Percentiles rank a stretch among this genome's conserved stretches.
Evolutionary conservation across 345 rosid genomes (phyloP).

Genomic region (Lumnitzera littorea): DNA sequence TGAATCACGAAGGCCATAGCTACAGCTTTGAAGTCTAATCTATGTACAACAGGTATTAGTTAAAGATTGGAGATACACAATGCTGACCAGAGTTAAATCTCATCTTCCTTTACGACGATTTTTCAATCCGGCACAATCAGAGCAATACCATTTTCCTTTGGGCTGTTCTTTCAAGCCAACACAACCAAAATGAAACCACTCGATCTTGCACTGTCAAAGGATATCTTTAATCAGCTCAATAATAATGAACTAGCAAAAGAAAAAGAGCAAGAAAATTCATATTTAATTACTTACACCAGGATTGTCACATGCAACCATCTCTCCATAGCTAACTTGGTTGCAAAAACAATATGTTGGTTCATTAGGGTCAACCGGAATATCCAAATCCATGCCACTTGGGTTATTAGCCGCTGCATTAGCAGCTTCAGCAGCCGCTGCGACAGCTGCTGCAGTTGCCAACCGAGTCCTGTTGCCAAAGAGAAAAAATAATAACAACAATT

Average conservation of each 20-base stretch:
- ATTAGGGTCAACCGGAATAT: slow-evolving; percentile 92
- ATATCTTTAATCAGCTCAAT: background rate
- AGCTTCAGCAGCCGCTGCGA: slow-evolving; percentile 30
- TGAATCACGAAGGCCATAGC: no score
- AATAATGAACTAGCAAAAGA: background rate
- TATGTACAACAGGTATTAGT: background rate
- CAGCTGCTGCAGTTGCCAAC: slow-evolving; percentile 35
- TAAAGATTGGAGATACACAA: background rate
- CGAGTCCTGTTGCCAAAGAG: slow-evolving; percentile 47
- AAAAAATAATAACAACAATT: background rate
- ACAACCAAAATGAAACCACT: slow-evolving; percentile 97
- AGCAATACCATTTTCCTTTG: slow-evolving; percentile 91
- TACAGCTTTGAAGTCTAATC: no score
- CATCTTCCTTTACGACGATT: slow-evolving; percentile 67
- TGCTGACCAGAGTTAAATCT: background rate
- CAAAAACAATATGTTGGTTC: slow-evolving; percentile 93
- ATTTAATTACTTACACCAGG: slow-evolving; percentile 43
- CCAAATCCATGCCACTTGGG: slow-evolving; percentile 75
- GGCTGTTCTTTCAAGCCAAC: slow-evolving; percentile 87
- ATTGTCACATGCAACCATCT: slow-evolving; percentile 96
- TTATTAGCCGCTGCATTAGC: slow-evolving; percentile 41
- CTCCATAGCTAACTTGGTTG: slow-evolving; percentile 97
- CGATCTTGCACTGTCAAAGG: slow-evolving; percentile 79
- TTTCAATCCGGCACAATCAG: slow-evolving; percentile 62
- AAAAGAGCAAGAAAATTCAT: background rate